Base-by-base conservation (phyloP, 139 green algal genomes). In the Nannochloris sp. region DNA sequence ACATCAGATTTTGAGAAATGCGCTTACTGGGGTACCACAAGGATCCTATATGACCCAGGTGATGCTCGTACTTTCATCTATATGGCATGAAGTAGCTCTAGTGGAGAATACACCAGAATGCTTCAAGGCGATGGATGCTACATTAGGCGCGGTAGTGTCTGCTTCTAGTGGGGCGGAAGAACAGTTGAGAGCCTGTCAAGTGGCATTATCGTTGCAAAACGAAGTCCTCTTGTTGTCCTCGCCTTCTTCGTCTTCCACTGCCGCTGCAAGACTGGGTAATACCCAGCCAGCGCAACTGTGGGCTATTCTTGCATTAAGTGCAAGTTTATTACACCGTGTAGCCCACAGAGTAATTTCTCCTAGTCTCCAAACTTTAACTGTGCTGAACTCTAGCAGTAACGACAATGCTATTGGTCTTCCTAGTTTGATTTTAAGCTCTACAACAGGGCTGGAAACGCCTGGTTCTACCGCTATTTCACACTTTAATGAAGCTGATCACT, bases 41-140 rank as follows among this genome's bases (percentile, higher is more conserved):
- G 72, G 72, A 8, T 60, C 74, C 13, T 37, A 44, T 31, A 55
- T 72, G 23, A 30, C 60, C 19, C 72, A 78, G 35, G 39, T 68
- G 5, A 14, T 32, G 23, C 31, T 42, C 35, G 30, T 73, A 48
- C 61, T 79, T 38, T 74, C 70, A 2, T 44, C 61, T 24, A 15
- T 60, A 19, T 79, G 61, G 68, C 68, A 79, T 46, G 53, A 68
- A 44, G 72, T 57, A 4, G 62, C 31, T 4, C 29, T 73, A 7
- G 13, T 27, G 12, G 44, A 35, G 64, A 79, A 62, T 38, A 35
- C 30, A 6, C 73, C 73, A 0, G 62, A 42, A 12, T 23, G 48
- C 4, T 79, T 70, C 47, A 64, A 57, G 3, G 67, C 73, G 5
- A 13, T 73, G 14, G 70, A 73, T 23, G 19, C 23, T 12, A 51